Base-by-base conservation (phyloP, 2,329 filamentous ascomycete species). In the Monilinia fructicola region DNA sequence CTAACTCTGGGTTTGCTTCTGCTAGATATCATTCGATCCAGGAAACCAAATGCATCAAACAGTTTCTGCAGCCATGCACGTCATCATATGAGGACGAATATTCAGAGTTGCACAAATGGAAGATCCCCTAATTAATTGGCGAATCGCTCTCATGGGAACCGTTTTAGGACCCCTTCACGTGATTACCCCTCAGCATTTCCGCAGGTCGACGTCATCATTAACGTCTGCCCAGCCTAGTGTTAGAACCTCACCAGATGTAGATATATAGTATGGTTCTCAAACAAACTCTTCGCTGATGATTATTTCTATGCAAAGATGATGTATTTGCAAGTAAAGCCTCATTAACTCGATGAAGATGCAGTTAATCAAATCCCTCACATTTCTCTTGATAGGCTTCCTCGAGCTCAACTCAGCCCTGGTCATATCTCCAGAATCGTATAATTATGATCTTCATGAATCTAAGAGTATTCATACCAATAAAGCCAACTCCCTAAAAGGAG, bases 111-210 rank as follows among this genome's bases (percentile, higher is more conserved):
- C 18, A 58, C 55, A 46, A 12, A n/a, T 4, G 40, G 7, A 58
- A 23, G 12, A 44, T 11, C 23, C 21, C 18, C 40, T 44, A n/a
- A 14, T 40, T 58, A 12, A 23, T 50, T 60, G 42, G 31, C 46
- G 44, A 35, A 50, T 35, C 58, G 9, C 2, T n/a, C 14, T 60
- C 28, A n/a, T 26, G 7, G 31, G 50, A 21, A 4, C 31, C 31
- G 21, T 21, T 60, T 21, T 6, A 9, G 10, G 44, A 18, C 2
- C 0, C 38, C 46, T 50, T 50, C 58, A 61, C 58, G 58, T 61
- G 58, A 61, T 61, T 61, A 50, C 44, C 58, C 44, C 58, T 61
- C n/a, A 40, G n/a, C 14, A 21, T 61, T 38, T 40, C 28, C n/a
- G 46, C 31, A 58, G 9, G 44, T 12, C 28, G 58, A 61, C 58